Conservation (phyloP, 2,329 filamentous ascomycete genomes). For the Chrysoporthe cubensis region DNA sequence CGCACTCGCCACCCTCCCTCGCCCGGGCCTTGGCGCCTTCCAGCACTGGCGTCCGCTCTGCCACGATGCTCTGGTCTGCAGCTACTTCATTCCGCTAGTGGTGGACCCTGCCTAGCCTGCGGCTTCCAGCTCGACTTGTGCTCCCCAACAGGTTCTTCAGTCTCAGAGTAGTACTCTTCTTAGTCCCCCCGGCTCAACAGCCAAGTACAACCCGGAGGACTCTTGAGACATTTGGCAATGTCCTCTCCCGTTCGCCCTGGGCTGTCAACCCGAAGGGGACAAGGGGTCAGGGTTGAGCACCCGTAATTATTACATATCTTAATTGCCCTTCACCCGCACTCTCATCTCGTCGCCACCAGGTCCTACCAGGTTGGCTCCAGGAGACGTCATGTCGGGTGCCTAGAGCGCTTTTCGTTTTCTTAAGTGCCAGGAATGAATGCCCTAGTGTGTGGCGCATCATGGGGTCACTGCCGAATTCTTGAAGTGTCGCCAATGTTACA, state of each 20-base stretch:
- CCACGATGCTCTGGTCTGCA: background rate
- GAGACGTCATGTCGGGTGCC: background rate
- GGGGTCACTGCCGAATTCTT: background rate
- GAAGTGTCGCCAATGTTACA: no score
- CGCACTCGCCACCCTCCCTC: background rate
- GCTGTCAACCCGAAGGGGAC: background rate
- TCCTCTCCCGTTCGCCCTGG: background rate
- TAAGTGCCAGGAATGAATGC: background rate
- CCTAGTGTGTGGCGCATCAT: background rate
- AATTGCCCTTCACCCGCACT: background rate
- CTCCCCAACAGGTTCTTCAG: background rate
- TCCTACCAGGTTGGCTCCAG: background rate
- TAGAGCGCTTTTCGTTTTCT: background rate
- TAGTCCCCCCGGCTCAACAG: background rate
- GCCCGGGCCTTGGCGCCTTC: background rate
- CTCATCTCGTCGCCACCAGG: no score
- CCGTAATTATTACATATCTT: background rate
- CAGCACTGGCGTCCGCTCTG: background rate
- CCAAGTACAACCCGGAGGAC: background rate
- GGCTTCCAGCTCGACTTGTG: background rate
- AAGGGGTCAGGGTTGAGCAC: background rate
- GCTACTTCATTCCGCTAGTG: background rate
- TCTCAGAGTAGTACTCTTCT: no score
- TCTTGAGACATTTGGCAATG: background rate
- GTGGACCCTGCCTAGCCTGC: background rate